Base-by-base conservation (phyloP, 371 early-diverging fungal species). In the Sporodiniella umbellata region DNA sequence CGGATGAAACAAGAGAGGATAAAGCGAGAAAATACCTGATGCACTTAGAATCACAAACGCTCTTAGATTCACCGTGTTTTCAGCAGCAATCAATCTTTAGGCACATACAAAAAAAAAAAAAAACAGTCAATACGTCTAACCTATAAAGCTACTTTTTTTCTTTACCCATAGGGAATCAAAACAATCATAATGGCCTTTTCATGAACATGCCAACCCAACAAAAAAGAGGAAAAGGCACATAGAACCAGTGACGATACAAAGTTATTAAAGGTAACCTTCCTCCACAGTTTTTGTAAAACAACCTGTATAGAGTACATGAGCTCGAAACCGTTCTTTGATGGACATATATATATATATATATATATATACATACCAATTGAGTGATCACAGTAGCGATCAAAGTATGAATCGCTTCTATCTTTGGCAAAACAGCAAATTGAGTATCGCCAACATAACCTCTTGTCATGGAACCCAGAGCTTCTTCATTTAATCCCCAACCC, bases 181-280 rank as follows among this genome's bases (percentile, higher is more conserved):
- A 92, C 83, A 56, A 95, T 53, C 65, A 98, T 68, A 11, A 95
- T 84, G 1, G 98, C 98, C 70, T 98, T 98, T 60, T 98, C 98
- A 60, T 98, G 98, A 7, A 98, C 98, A 68, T 98, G 98, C 96
- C 96, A 98, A 17, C 96, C 96, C 68, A 96, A 96, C 58, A 93
- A 58, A 67, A 87, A 98, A 22, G 96, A 91, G 1, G 89, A 81
- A 51, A 89, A 93, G 0, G 87, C 93, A 55, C 92, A 93, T 18
- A 93, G 68, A 1, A 85, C 82, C 14, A 95, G 56, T 0, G 87
- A 69, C 15, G 84, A 68, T n/a, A 94, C 22, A 50, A 96, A 92
- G n/a, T 78, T 80, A 8, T 75, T 66, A 46, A 78, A 73, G 0
- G 81, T 84, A 3, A 93, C 92, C 12, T 74, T 62, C 24, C 70